A percentile compares a stretch with the other conserved stretches of the same genome.
phyloP scores from a whole-genome alignment of 2,329 filamentous ascomycete species.

The Pestalotiopsis sp. region DNA sequence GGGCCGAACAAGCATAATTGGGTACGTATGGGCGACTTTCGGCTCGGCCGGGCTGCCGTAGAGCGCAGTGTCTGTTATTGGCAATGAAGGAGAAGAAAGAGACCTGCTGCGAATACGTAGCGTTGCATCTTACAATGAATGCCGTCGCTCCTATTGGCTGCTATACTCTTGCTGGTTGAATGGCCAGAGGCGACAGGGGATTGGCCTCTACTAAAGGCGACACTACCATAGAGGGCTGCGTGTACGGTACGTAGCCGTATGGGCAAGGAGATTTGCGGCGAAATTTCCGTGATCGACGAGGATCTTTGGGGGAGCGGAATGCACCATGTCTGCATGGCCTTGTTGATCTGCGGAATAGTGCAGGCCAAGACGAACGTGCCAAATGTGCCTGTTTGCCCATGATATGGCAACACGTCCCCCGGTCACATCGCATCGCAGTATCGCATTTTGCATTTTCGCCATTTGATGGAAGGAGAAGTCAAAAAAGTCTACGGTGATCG shows the following conservation, averaged over 20 bases:
- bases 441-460: not conserved
- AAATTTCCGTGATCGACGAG: not conserved
- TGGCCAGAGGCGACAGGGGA: not conserved
- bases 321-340: not conserved
- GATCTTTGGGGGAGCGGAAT: not conserved
- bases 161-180: not conserved
- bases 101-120: not conserved
- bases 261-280: not conserved
- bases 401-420: not conserved
- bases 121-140: not conserved
- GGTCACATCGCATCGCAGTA: not conserved
- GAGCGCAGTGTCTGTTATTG: not conserved
- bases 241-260: not conserved
- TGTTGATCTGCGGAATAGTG: not conserved
- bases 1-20: constrained; percentile 1
- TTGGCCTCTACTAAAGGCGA: not conserved
- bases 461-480: not conserved
- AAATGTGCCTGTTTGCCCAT: not conserved
- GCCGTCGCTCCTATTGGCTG: not conserved
- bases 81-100: not conserved
- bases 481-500: not conserved
- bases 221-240: not conserved
- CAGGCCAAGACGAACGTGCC: not conserved
- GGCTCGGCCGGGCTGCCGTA: not conserved
- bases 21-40: not conserved